Conservation (phyloP, 331 rosid species). For the Acacia concinna region DNA sequence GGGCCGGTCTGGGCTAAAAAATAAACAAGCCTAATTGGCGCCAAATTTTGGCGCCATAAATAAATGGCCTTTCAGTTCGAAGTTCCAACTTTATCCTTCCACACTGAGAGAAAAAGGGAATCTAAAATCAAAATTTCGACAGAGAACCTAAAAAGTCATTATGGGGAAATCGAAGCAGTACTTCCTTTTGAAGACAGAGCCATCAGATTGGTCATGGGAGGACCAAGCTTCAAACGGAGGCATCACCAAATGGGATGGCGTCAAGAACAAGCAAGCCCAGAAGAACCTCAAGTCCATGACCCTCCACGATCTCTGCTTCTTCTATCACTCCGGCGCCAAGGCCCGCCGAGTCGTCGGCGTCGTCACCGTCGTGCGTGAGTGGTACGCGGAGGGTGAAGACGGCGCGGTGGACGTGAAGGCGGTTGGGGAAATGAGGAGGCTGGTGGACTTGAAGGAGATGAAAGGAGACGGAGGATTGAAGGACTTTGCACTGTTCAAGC, state of each 20-base stretch:
- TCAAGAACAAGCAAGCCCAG: constrained; percentile 86
- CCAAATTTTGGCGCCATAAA: not conserved
- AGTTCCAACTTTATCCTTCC: not conserved
- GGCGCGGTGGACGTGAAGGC: constrained; percentile 73
- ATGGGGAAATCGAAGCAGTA: constrained; percentile 38
- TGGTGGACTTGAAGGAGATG: constrained; percentile 78
- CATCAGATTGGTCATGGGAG: constrained; percentile 92
- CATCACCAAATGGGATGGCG: constrained; percentile 82
- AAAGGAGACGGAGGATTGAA: constrained; percentile 48
- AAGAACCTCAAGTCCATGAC: constrained; percentile 77
- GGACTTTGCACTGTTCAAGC: constrained; percentile 60
- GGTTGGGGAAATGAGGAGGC: constrained; percentile 76
- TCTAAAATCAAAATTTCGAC: not conserved
- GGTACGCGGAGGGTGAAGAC: constrained; percentile 40
- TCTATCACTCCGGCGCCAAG: constrained; percentile 83
- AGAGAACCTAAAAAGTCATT: not conserved
- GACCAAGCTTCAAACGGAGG: constrained; percentile 79
- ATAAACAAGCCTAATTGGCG: not conserved
- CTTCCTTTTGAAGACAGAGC: constrained; percentile 81
- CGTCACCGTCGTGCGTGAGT: constrained; percentile 58
- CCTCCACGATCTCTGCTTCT: constrained; percentile 68
- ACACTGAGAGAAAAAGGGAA: not conserved
- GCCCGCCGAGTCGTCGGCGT: constrained; percentile 84
- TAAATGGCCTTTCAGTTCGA: not conserved
- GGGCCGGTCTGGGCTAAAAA: not conserved